phyloP scores from a whole-genome alignment of 441 rosid species.

The Syzygium syzygioides region DNA sequence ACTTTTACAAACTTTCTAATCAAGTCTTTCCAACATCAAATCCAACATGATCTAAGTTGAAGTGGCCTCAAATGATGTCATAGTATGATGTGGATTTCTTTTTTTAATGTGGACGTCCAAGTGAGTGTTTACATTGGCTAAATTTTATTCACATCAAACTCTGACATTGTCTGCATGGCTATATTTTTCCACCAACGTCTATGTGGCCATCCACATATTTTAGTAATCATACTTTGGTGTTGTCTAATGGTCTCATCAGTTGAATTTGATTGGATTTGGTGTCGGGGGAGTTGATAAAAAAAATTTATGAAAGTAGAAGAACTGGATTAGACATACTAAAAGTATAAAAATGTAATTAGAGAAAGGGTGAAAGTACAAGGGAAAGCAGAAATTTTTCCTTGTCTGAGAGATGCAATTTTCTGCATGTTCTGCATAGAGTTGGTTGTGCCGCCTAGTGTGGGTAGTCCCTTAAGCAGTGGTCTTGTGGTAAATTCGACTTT shows the following conservation, averaged over 20 bases:
- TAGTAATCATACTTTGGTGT: not conserved
- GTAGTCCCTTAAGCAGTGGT: not conserved
- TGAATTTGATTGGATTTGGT: not conserved
- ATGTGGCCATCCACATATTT: not conserved
- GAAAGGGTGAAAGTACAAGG: too few species aligned
- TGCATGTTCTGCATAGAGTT: not conserved
- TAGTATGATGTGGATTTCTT: fast-evolving
- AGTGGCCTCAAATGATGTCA: fast-evolving
- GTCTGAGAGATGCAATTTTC: not conserved
- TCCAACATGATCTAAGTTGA: fast-evolving
- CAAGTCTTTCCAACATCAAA: fast-evolving
- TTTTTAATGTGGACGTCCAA: not conserved
- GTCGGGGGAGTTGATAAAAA: not conserved
- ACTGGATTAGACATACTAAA: not conserved
- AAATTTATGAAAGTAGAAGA: not conserved
- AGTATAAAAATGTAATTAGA: not conserved
- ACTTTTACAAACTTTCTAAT: not conserved
- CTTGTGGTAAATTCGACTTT: not conserved
- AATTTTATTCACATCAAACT: not conserved
- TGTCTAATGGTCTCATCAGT: fast-evolving
- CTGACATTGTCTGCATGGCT: fast-evolving
- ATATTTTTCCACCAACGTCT: not conserved
- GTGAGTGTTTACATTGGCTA: not conserved
- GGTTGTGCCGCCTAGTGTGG: not conserved
- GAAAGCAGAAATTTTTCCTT: not conserved